Conservation (phyloP, 352 stramenopile genomes). For the Globisporangium sylvaticum region DNA sequence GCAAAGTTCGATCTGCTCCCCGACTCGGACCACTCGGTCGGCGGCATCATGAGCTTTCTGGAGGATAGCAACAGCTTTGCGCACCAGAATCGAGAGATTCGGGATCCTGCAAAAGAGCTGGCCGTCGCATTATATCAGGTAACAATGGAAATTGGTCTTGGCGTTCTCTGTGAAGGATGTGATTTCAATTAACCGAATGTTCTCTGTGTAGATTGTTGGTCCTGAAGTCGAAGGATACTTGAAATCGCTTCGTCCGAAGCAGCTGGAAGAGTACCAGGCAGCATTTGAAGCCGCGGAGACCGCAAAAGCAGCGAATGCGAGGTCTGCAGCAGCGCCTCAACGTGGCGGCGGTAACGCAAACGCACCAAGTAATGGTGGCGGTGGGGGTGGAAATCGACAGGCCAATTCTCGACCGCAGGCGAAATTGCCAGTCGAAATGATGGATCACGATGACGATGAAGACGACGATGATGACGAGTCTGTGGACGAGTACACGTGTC, state of each 20-base stretch:
- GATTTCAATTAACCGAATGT: background rate
- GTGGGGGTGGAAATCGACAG: conserved; percentile 3
- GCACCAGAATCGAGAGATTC: conserved; percentile 87
- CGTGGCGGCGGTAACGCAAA: conserved; percentile 3
- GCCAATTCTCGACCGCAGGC: conserved; percentile 13
- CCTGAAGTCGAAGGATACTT: conserved; percentile 73
- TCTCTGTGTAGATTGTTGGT: conserved; percentile 31
- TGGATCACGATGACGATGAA: conserved; percentile 28
- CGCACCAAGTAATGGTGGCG: background rate
- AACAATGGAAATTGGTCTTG: background rate
- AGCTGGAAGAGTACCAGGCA: conserved; percentile 88
- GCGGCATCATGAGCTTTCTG: conserved; percentile 72
- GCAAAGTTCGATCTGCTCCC: conserved; percentile 46
- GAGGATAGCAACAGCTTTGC: conserved; percentile 82
- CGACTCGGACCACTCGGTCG: conserved; percentile 47
- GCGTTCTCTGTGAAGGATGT: background rate
- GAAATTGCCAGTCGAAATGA: conserved; percentile 20
- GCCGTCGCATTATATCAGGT: conserved; percentile 72
- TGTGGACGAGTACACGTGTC: conserved; percentile 86
- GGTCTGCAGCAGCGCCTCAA: conserved; percentile 13
- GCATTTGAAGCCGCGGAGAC: conserved; percentile 75
- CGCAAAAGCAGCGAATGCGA: conserved; percentile 27
- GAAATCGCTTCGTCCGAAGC: conserved; percentile 83
- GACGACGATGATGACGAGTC: conserved; percentile 70
- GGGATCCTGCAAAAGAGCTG: conserved; percentile 86